A percentile compares a stretch with the other conserved stretches of the same genome.
Evolutionary conservation across 2,329 filamentous ascomycete genomes (phyloP).

Genomic region (Alternaria incomplexa): DNA sequence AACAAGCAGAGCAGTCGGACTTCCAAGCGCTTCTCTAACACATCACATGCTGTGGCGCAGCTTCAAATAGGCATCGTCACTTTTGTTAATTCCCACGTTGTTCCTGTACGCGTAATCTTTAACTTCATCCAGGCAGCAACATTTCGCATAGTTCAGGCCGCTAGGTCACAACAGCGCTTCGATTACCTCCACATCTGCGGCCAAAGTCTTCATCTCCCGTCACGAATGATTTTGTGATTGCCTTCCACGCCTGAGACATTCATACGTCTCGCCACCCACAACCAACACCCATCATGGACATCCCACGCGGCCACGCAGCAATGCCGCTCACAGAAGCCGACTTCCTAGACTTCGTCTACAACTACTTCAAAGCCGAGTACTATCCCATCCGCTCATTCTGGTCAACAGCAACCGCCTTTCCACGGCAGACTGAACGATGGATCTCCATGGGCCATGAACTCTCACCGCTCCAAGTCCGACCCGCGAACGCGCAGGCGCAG

Average conservation of each 20-base stretch:
- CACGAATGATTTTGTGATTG: not conserved
- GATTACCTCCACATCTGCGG: not conserved
- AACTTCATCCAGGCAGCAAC: constrained; percentile 39
- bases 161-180: not conserved
- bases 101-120: constrained; percentile 24
- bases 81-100: constrained; percentile 3
- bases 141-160: constrained; percentile 19
- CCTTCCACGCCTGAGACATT: not conserved
- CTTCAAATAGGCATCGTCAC: constrained; percentile 25
- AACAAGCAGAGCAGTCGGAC: not conserved
- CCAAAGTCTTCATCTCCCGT: not conserved
- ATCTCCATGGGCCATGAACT: constrained; percentile 44
- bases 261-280: constrained; percentile 12
- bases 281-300: constrained; percentile 32
- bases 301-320: constrained; percentile 37
- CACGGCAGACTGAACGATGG: constrained; percentile 39
- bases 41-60: constrained; percentile 40
- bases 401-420: constrained; percentile 43
- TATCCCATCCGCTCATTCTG: constrained; percentile 46
- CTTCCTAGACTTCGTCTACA: constrained; percentile 45
- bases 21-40: not conserved
- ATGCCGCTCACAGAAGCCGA: constrained; percentile 43
- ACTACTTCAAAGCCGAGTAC: constrained; percentile 49
- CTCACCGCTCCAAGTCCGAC: constrained; percentile 31
- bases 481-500: constrained; percentile 47